A percentile compares a stretch with the other conserved stretches of the same genome.
These are phyloP conservation scores for Curvularia hawaiiensis DNA, from an alignment of 2,329 filamentous ascomycete genomes.

Conservation along the genomic window DNA sequence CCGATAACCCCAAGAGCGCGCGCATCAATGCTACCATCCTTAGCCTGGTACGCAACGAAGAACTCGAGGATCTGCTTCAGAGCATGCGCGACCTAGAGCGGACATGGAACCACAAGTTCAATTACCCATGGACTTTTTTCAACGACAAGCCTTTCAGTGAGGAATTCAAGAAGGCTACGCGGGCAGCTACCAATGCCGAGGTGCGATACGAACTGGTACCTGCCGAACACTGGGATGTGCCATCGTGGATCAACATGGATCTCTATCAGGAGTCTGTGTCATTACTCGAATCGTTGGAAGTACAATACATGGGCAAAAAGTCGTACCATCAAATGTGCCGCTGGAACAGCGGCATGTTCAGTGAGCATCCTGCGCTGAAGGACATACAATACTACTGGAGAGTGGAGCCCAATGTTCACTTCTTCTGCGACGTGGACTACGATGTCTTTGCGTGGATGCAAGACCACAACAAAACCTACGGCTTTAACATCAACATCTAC, in stretches of 20 bases:
- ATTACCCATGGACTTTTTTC: conserved; percentile 99
- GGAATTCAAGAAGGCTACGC: conserved; percentile 86
- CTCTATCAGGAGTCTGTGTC: conserved; percentile 84
- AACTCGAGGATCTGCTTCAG: conserved; percentile 80
- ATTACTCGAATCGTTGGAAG: conserved; percentile 79
- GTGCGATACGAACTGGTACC: conserved; percentile 87
- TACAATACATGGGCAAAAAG: conserved; percentile 86
- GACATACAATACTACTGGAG: conserved; percentile 95
- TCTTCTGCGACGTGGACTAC: conserved; percentile 99
- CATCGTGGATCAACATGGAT: conserved; percentile 89
- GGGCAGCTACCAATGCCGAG: conserved; percentile 84
- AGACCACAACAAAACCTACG: conserved; percentile 98
- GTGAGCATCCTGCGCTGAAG: conserved; percentile 87
- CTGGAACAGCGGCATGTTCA: conserved; percentile 98
- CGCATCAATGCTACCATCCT: conserved; percentile 94
- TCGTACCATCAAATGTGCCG: conserved; percentile 99
- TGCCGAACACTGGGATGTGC: conserved; percentile 92
- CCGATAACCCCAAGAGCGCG: conserved; percentile 73
- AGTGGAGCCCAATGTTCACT: conserved; percentile 97
- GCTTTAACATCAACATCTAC: conserved; percentile 97
- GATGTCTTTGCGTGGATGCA: conserved; percentile 98
- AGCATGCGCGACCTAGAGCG: conserved; percentile 91
- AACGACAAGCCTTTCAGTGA: conserved; percentile 93
- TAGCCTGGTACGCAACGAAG: conserved; percentile 89
- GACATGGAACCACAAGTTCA: conserved; percentile 98